These are phyloP conservation scores for Dendrobium officinale DNA, from an alignment of 106 monocot species.

Conservation along the genomic window DNA sequence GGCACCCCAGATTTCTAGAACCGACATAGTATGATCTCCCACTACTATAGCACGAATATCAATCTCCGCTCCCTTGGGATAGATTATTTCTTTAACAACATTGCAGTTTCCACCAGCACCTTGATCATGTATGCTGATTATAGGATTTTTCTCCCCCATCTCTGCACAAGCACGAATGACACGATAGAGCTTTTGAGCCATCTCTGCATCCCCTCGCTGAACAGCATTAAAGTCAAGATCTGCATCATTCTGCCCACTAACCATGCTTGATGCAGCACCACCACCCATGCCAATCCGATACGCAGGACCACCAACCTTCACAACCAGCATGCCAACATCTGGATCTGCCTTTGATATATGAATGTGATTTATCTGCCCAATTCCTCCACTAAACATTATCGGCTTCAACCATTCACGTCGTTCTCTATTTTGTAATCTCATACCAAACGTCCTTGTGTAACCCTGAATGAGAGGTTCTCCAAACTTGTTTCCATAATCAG, in stretches of 20 bases:
- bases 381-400: constrained; percentile 95
- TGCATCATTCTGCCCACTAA: constrained; percentile 94
- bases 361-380: constrained; percentile 75
- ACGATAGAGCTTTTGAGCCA: constrained; percentile 95
- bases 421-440: constrained; percentile 71
- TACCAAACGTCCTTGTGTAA: constrained; percentile 77
- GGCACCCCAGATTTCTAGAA: constrained; percentile 96
- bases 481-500: constrained; percentile 97
- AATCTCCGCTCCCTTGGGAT: constrained; percentile 88
- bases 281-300: constrained; percentile 98
- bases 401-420: constrained; percentile 97
- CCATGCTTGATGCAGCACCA: constrained; percentile 98
- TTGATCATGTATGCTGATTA: constrained; percentile 96
- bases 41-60: constrained; percentile 73
- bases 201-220: constrained; percentile 94
- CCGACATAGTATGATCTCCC: constrained; percentile 95
- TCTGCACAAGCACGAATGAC: constrained; percentile 85
- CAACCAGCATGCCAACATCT: constrained; percentile 92
- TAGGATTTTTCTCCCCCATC: constrained; percentile 85
- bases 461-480: constrained; percentile 97
- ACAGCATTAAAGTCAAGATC: constrained; percentile 97
- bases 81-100: constrained; percentile 98
- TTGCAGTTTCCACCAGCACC: constrained; percentile 98
- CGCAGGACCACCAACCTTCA: constrained; percentile 96
- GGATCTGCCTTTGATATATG: constrained; percentile 80